Evolutionary conservation across 2,329 filamentous ascomycete genomes (phyloP).

Genomic region (Paecilomyces sp.): DNA sequence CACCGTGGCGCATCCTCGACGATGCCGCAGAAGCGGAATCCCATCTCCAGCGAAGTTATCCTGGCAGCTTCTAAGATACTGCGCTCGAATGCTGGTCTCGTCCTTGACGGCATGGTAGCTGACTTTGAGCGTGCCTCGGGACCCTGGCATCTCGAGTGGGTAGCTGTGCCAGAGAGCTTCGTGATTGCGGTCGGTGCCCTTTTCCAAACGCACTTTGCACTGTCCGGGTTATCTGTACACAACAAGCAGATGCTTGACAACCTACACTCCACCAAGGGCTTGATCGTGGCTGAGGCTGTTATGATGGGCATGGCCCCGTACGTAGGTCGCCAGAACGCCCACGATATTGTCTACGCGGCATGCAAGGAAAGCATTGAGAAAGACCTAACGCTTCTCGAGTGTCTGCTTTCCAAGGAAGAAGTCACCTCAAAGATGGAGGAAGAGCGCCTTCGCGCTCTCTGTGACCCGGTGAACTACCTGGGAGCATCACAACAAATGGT

Average conservation of each 20-base stretch:
- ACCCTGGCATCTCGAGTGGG: constrained; percentile 55
- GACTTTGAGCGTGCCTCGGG: constrained; percentile 53
- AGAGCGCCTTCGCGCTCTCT: constrained; percentile 45
- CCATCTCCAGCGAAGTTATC: constrained; percentile 52
- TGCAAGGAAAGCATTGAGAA: constrained; percentile 45
- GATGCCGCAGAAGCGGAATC: constrained; percentile 55
- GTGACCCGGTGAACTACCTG: constrained; percentile 47
- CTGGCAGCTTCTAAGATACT: constrained; percentile 49
- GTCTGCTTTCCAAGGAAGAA: constrained; percentile 30
- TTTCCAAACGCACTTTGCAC: constrained; percentile 48
- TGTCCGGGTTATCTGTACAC: constrained; percentile 47
- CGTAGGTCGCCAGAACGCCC: constrained; percentile 46
- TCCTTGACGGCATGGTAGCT: constrained; percentile 50
- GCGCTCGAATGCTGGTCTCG: constrained; percentile 45
- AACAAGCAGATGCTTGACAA: constrained; percentile 44
- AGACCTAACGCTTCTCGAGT: constrained; percentile 36
- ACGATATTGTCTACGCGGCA: constrained; percentile 51
- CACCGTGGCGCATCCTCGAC: constrained; percentile 50
- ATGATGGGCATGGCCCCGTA: constrained; percentile 53
- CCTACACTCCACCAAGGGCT: constrained; percentile 43
- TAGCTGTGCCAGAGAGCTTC: constrained; percentile 49
- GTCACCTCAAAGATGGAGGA: constrained; percentile 38
- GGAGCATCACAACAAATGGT: constrained; percentile 27
- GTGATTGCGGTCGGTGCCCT: constrained; percentile 47
- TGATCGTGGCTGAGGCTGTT: constrained; percentile 54